A percentile compares a stretch with the other conserved stretches of the same genome.
Conservation (phyloP, 106 monocot genomes). For the Dioscorea dumetorum region DNA sequence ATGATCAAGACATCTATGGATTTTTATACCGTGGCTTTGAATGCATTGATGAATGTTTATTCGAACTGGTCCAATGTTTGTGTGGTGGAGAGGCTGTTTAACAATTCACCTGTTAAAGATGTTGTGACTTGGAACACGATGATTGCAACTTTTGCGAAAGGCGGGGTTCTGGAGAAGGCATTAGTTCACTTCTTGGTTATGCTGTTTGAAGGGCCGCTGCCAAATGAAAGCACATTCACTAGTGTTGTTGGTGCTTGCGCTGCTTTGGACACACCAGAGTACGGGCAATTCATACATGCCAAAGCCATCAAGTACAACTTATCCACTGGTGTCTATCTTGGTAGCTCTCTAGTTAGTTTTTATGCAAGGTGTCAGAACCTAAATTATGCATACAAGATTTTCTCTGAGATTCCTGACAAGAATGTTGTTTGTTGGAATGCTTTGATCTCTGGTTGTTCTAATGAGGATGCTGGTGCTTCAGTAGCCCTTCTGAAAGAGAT, state of each 20-base stretch:
- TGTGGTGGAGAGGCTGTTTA: constrained; percentile 29
- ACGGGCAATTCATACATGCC: constrained; percentile 54
- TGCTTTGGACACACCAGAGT: constrained; percentile 2
- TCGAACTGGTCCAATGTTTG: constrained; percentile 15
- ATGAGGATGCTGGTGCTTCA: constrained; percentile 1
- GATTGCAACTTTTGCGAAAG: constrained; percentile 34
- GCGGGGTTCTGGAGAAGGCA: constrained; percentile 23
- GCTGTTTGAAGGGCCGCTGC: constrained; percentile 25
- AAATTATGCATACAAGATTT: constrained; percentile 22
- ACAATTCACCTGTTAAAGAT: constrained; percentile 28
- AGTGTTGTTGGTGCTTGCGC: constrained; percentile 34
- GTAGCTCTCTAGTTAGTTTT: constrained; percentile 47
- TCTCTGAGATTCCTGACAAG: constrained; percentile 39
- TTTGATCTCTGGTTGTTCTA: constrained; percentile 28
- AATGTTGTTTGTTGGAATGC: constrained; percentile 53
- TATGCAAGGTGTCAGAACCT: constrained; percentile 27
- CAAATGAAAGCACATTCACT: constrained; percentile 46
- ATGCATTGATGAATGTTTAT: constrained; percentile 49
- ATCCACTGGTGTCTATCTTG: constrained; percentile 24
- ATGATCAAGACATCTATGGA: constrained; percentile 29
- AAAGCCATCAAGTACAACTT: constrained; percentile 52
- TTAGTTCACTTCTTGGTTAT: constrained; percentile 37
- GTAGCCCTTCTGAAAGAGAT: constrained; percentile 40
- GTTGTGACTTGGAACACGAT: constrained; percentile 66
- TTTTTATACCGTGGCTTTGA: constrained; percentile 25